Conservation (phyloP, 306 rosid genomes). For the Aeschynomene evenia region DNA sequence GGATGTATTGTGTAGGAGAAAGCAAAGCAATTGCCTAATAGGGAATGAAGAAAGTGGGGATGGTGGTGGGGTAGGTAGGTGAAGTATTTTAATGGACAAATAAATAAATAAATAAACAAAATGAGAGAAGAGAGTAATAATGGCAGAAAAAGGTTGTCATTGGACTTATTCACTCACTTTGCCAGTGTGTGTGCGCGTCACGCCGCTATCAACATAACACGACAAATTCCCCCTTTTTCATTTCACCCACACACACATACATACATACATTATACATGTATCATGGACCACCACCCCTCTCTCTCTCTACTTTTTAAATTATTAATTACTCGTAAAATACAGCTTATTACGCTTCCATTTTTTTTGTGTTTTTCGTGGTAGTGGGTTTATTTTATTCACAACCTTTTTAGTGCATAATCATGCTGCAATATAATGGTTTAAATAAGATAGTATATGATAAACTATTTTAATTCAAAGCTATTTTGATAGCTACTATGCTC, state of each 20-base stretch:
- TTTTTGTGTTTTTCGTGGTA: neutral
- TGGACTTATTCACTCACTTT: slow-evolving; percentile 40
- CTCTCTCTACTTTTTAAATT: neutral
- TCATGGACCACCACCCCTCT: slow-evolving; percentile 4
- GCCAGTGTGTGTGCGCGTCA: too few relatives aligned
- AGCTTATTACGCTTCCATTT: neutral
- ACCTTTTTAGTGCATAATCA: neutral
- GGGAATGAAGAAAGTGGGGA: neutral
- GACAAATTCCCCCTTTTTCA: slow-evolving; percentile 56
- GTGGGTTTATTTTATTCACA: neutral
- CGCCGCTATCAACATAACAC: slow-evolving; percentile 31
- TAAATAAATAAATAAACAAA: too few relatives aligned
- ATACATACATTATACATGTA: too few relatives aligned
- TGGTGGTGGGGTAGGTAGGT: neutral
- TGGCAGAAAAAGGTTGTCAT: slow-evolving; percentile 52
- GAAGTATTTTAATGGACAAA: neutral
- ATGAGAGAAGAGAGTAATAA: slow-evolving; percentile 23
- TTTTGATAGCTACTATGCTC: neutral
- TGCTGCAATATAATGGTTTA: neutral
- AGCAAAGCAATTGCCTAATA: too few relatives aligned
- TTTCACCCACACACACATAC: too few relatives aligned
- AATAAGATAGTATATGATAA: neutral
- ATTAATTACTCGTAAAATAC: too few relatives aligned
- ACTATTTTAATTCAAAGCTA: neutral
- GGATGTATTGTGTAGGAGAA: too few relatives aligned